phyloP scores from a whole-genome alignment of 331 rosid genomes.

The Saraca asoca region DNA sequence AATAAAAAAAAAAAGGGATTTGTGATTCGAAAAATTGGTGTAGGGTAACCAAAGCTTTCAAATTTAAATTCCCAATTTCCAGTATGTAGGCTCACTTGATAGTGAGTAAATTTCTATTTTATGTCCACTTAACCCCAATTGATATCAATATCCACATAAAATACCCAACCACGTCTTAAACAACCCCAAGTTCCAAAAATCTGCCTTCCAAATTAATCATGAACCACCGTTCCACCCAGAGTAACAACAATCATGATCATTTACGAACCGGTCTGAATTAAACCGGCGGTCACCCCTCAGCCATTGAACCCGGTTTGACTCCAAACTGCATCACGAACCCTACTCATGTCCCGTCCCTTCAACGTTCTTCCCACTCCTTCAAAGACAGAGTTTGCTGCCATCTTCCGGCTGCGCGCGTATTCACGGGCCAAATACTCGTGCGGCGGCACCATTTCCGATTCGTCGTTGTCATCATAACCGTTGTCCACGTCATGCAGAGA shows the following conservation, averaged over 20 bases:
- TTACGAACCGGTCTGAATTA: not conserved
- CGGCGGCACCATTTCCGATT: conserved; percentile 81
- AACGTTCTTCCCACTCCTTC: conserved; percentile 95
- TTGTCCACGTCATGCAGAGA: conserved; percentile 55
- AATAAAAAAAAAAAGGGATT: no score
- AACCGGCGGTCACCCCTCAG: conserved; percentile 14
- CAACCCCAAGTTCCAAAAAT: not conserved
- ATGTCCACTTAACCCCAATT: no score
- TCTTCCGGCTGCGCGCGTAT: conserved; percentile 56
- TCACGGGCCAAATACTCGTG: conserved; percentile 87
- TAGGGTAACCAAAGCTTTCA: no score
- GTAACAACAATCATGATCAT: conserved; percentile 25
- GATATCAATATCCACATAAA: no score
- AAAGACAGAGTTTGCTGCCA: conserved; percentile 78
- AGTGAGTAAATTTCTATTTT: no score
- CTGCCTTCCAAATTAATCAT: not conserved
- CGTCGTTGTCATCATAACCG: conserved; percentile 48
- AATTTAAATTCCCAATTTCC: no score
- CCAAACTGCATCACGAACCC: conserved; percentile 97
- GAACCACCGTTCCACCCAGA: no score
- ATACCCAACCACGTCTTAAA: conserved; percentile 19
- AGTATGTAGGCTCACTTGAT: no score
- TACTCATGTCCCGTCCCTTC: conserved; percentile 91
- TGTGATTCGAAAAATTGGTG: no score
- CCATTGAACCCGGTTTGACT: conserved; percentile 97